phyloP scores from a whole-genome alignment of 2,329 filamentous ascomycete genomes.

The Ceratocystis smalleyi region DNA sequence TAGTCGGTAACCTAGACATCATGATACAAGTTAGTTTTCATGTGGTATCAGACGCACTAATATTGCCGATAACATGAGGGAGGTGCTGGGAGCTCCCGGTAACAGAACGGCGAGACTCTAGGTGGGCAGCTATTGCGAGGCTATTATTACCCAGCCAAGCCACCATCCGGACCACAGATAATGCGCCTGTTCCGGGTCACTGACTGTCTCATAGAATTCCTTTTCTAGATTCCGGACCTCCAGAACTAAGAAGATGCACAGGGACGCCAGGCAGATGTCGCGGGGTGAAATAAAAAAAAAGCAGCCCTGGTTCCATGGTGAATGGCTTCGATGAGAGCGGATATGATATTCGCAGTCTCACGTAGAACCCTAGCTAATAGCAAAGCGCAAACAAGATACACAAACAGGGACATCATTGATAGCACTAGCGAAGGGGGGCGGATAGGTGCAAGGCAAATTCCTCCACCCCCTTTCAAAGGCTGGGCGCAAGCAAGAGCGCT shows the following conservation, averaged over 20 bases:
- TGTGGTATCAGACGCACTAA: background rate
- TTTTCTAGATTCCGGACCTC: background rate
- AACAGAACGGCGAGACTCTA: background rate
- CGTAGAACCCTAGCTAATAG: background rate
- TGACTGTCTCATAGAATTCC: background rate
- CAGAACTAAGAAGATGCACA: too few relatives aligned
- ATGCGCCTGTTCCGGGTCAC: background rate
- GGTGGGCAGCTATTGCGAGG: background rate
- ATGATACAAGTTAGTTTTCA: background rate
- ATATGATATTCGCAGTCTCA: background rate
- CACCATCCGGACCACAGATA: too few relatives aligned
- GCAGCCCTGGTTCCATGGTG: background rate
- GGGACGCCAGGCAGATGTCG: background rate
- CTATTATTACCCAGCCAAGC: background rate
- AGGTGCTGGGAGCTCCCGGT: background rate
- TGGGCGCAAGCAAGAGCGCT: background rate
- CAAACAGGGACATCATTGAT: background rate
- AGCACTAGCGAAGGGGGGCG: background rate
- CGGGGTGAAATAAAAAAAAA: background rate
- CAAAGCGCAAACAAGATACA: background rate
- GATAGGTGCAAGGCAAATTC: background rate
- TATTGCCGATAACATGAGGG: background rate
- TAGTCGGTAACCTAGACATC: conserved; percentile 64
- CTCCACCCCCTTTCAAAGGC: background rate
- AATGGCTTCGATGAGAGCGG: background rate